Percentiles rank a stretch among this genome's conserved stretches.
Evolutionary conservation across 2,329 filamentous ascomycete genomes (phyloP).

Genomic region (Bipolaris zeicola): DNA sequence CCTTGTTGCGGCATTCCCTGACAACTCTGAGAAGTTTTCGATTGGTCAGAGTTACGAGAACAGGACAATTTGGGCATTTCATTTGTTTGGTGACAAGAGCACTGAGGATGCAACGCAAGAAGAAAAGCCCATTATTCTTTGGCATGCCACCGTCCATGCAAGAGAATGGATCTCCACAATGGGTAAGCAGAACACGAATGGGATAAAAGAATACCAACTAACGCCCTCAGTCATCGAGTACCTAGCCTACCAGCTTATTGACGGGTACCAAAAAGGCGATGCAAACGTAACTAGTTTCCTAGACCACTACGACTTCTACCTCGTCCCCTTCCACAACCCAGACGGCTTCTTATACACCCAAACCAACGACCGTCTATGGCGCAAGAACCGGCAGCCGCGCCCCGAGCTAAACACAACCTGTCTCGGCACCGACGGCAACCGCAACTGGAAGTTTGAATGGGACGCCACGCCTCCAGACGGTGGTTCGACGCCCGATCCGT

Average conservation of each 20-base stretch:
- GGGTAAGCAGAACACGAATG: constrained; percentile 16
- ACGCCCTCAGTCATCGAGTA: constrained; percentile 35
- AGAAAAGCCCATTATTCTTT: constrained; percentile 40
- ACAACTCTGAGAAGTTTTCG: constrained; percentile 35
- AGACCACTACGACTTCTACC: constrained; percentile 41
- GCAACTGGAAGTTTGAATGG: constrained; percentile 45
- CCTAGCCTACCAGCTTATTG: constrained; percentile 36
- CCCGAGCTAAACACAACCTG: constrained; percentile 36
- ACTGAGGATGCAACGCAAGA: constrained; percentile 15
- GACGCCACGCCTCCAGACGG: constrained; percentile 33
- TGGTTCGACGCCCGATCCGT: constrained; percentile 36
- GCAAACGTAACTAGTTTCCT: constrained; percentile 37
- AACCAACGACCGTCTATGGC: constrained; percentile 44
- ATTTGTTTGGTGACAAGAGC: constrained; percentile 33
- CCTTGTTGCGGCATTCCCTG: constrained; percentile 33
- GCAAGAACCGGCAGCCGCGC: constrained; percentile 43
- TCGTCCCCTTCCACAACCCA: constrained; percentile 42
- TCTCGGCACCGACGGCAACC: constrained; percentile 43
- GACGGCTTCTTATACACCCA: constrained; percentile 44
- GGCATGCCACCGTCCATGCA: constrained; percentile 44
- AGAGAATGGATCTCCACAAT: constrained; percentile 29
- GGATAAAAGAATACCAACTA: not conserved
- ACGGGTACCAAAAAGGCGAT: constrained; percentile 34
- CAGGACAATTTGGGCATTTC: constrained; percentile 36
- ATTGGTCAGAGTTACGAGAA: constrained; percentile 40